These are phyloP conservation scores for Cladosporium oxysporum DNA, from an alignment of 2,329 filamentous ascomycete species.

Conservation along the genomic window DNA sequence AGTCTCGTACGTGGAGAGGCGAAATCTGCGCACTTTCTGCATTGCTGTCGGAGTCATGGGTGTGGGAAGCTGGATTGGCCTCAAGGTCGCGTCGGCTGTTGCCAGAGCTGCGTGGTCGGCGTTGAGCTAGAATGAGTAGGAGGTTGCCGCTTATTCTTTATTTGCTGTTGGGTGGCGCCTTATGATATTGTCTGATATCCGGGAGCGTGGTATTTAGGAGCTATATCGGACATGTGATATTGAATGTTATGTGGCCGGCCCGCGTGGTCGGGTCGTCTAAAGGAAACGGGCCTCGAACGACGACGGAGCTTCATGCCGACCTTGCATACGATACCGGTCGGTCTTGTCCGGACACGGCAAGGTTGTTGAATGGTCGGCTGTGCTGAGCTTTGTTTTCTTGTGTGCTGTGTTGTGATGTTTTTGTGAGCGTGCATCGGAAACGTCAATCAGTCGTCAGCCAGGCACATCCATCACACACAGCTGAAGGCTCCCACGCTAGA, in stretches of 20 bases:
- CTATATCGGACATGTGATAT: slow-evolving; percentile 1
- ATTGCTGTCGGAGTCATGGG: slow-evolving; percentile 36
- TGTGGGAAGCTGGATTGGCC: slow-evolving; percentile 26
- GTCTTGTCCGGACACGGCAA: not conserved
- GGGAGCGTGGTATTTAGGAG: not conserved
- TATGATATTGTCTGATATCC: slow-evolving; percentile 1
- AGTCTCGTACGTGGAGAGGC: slow-evolving; percentile 46
- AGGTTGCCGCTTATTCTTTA: not conserved
- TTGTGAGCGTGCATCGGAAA: not conserved
- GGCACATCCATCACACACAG: not conserved
- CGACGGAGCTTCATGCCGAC: not conserved
- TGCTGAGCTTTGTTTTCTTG: not conserved
- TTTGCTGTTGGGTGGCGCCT: not conserved
- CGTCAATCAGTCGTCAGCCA: not conserved
- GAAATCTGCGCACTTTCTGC: slow-evolving; percentile 50
- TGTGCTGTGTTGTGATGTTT: not conserved
- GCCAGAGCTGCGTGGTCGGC: slow-evolving; percentile 23
- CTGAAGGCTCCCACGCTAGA: not conserved
- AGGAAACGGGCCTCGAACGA: not conserved
- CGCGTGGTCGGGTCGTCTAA: not conserved
- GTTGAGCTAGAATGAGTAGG: slow-evolving; percentile 8
- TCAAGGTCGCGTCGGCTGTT: slow-evolving; percentile 26
- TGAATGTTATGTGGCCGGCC: not conserved
- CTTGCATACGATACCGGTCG: not conserved
- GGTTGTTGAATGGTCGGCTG: not conserved